phyloP scores from a whole-genome alignment of 2,329 filamentous ascomycete species.

The Aspergillus quadricinctus region DNA sequence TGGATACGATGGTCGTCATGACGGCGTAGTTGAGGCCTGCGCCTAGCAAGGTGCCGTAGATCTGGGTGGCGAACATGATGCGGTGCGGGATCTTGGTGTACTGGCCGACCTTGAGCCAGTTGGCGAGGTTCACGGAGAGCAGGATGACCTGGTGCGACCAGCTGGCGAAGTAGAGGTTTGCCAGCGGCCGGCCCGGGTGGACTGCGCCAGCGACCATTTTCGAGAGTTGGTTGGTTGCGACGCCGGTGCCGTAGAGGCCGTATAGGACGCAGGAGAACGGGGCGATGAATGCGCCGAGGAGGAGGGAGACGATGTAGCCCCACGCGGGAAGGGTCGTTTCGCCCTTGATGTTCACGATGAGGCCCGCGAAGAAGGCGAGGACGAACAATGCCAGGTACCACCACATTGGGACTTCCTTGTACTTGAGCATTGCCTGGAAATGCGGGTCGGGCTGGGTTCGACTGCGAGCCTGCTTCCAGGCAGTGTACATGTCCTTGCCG shows the following conservation, averaged over 20 bases:
- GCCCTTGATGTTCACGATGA: slow-evolving; percentile 45
- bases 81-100: slow-evolving; percentile 53
- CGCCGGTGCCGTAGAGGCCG: slow-evolving; percentile 17
- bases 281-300: slow-evolving; percentile 44
- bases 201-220: slow-evolving; percentile 25
- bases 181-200: slow-evolving; percentile 21
- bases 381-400: slow-evolving; percentile 45
- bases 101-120: slow-evolving; percentile 17
- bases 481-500: slow-evolving; percentile 18
- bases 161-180: slow-evolving; percentile 24
- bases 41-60: slow-evolving; percentile 54
- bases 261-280: slow-evolving; percentile 37
- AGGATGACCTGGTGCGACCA: slow-evolving; percentile 27
- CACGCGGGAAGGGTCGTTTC: slow-evolving; percentile 46
- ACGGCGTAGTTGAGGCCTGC: slow-evolving; percentile 53
- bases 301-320: slow-evolving; percentile 46
- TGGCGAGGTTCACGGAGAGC: slow-evolving; percentile 20
- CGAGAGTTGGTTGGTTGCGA: slow-evolving; percentile 20
- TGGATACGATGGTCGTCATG: slow-evolving; percentile 52
- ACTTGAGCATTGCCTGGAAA: slow-evolving; percentile 21
- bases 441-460: slow-evolving; percentile 18
- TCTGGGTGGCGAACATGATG: slow-evolving; percentile 53
- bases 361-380: slow-evolving; percentile 44
- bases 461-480: slow-evolving; percentile 19
- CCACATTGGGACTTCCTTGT: slow-evolving; percentile 37